A percentile compares a stretch with the other conserved stretches of the same genome.
Conservation (phyloP, 345 rosid species). For the Syzygium oleosum region DNA sequence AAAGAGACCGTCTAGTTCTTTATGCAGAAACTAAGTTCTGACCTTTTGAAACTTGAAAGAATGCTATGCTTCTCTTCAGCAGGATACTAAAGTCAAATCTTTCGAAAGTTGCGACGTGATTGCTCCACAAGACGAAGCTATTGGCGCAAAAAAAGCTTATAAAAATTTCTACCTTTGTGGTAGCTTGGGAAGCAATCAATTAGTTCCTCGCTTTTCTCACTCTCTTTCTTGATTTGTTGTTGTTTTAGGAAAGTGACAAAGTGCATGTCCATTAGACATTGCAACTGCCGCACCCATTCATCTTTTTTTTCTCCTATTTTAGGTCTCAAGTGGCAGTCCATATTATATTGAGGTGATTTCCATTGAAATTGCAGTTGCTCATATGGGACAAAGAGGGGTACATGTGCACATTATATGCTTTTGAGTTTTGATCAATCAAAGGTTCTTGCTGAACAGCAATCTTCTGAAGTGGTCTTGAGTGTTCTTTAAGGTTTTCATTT, state of each 20-base stretch:
- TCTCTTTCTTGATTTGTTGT: not conserved
- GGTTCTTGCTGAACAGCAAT: not conserved
- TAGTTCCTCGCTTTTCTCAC: not conserved
- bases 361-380: not conserved
- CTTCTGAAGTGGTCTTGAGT: not conserved
- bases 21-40: not conserved
- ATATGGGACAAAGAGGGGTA: not conserved
- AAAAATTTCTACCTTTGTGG: not conserved
- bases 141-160: not conserved
- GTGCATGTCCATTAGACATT: not conserved
- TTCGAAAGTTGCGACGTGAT: not conserved
- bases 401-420: not conserved
- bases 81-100: not conserved
- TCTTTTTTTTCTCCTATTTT: not conserved
- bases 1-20: not conserved
- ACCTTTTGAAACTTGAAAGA: not conserved
- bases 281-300: not conserved
- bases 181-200: not conserved
- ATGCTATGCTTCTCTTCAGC: not conserved
- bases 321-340: not conserved
- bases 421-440: not conserved
- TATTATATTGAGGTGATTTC: not conserved
- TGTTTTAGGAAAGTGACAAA: not conserved
- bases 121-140: not conserved
- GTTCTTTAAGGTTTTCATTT: not conserved